Percentiles rank a stretch among this genome's conserved stretches.
These are phyloP conservation scores for Cercophora scortea DNA, from an alignment of 495 filamentous ascomycete genomes.

Conservation along the genomic window DNA sequence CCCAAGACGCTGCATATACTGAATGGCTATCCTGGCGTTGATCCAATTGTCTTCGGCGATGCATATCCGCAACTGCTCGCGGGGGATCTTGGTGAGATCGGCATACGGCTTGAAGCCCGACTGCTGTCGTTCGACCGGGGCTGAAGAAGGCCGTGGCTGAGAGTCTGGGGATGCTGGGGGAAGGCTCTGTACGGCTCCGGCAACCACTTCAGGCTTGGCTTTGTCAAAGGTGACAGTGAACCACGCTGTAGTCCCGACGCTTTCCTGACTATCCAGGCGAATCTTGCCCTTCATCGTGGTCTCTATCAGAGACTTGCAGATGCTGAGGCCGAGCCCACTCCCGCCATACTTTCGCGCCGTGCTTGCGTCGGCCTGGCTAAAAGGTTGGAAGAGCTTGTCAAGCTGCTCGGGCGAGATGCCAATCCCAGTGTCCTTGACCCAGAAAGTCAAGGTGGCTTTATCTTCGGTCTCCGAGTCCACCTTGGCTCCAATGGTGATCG, in stretches of 20 bases:
- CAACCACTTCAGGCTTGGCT: conserved; percentile 45
- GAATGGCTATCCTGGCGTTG: conserved; percentile 85
- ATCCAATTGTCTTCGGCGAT: conserved; percentile 91
- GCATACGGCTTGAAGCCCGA: neutral
- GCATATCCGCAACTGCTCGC: conserved; percentile 72
- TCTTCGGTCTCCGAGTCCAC: conserved; percentile 63
- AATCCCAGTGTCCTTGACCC: conserved; percentile 85
- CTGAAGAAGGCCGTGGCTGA: conserved; percentile 51
- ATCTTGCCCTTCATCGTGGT: conserved; percentile 82
- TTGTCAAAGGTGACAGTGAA: conserved; percentile 81
- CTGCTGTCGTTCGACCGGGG: conserved; percentile 23
- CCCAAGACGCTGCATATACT: conserved; percentile 77
- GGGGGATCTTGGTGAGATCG: conserved; percentile 58
- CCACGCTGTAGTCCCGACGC: conserved; percentile 73
- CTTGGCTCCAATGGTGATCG: conserved; percentile 68
- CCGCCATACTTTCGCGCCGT: conserved; percentile 85
- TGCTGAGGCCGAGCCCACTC: conserved; percentile 82
- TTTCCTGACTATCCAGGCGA: conserved; percentile 67
- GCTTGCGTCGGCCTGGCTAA: conserved; percentile 82
- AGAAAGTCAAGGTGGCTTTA: conserved; percentile 66
- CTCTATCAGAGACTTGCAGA: conserved; percentile 92
- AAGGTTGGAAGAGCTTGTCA: conserved; percentile 79
- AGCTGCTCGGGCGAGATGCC: conserved; percentile 77
- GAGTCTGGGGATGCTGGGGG: conserved; percentile 23
- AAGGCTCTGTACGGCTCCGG: conserved; percentile 42